Conservation (phyloP, 306 rosid genomes). For the Sicyos edulis region DNA sequence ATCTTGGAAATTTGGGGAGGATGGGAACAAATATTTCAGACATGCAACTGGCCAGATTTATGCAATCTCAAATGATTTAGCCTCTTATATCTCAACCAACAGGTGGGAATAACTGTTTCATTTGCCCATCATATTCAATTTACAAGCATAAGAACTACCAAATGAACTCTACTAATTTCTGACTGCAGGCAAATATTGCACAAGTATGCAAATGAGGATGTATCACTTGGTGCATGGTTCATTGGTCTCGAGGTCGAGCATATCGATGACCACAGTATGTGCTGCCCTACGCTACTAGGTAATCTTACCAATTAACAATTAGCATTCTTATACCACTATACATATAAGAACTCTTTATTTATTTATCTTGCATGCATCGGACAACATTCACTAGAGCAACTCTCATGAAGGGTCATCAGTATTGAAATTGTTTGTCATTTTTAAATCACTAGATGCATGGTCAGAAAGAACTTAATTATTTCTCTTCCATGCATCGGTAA, state of each 20-base stretch:
- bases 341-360: neutral
- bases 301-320: neutral
- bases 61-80: conserved; percentile 22
- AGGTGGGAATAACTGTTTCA: conserved; percentile 3
- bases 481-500: no score
- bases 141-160: conserved; percentile 1
- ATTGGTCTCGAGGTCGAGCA: conserved; percentile 20
- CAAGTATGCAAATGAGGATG: conserved; percentile 18
- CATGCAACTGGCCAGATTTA: conserved; percentile 25
- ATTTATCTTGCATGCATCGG: neutral
- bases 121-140: neutral
- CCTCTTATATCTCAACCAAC: conserved; percentile 17
- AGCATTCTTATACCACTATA: neutral
- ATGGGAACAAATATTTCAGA: conserved; percentile 18
- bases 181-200: conserved; percentile 20
- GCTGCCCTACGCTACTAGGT: conserved; percentile 4
- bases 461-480: no score
- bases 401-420: neutral
- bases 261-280: conserved; percentile 16
- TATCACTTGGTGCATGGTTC: conserved; percentile 16
- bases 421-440: no score
- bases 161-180: neutral
- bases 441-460: no score
- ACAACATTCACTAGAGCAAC: neutral
- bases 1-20: conserved; percentile 17